A percentile compares a stretch with the other conserved stretches of the same genome.
Conservation (phyloP, 176 grass and related monocot genomes). For the Tillandsia fasciculata region DNA sequence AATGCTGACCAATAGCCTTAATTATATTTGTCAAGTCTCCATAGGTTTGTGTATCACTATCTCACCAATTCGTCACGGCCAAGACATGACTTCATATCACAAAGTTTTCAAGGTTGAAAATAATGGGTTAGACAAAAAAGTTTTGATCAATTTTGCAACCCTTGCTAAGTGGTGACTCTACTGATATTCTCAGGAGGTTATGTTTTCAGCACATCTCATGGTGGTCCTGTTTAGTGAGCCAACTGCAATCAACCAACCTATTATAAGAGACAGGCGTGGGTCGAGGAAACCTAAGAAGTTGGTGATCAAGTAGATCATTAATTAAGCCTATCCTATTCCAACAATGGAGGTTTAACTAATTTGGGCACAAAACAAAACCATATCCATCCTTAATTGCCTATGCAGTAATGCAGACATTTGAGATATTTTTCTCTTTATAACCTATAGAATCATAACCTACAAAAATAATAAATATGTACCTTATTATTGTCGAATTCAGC, state of each 20-base stretch:
- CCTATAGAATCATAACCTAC: not conserved
- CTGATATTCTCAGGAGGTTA: not conserved
- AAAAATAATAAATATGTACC: slow-evolving; percentile 34
- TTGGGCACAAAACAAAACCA: not conserved
- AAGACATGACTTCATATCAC: too few species aligned
- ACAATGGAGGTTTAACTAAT: not conserved
- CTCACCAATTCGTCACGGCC: too few species aligned
- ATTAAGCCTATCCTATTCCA: not conserved
- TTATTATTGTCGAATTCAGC: slow-evolving; percentile 99
- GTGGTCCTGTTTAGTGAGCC: not conserved
- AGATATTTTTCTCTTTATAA: not conserved
- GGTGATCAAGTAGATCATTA: not conserved
- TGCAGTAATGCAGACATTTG: not conserved
- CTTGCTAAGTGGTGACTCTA: not conserved
- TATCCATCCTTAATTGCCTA: not conserved
- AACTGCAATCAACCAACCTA: not conserved
- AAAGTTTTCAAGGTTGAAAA: not conserved
- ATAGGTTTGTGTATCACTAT: too few species aligned
- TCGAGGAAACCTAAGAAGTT: not conserved
- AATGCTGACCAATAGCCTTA: too few species aligned
- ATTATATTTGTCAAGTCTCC: too few species aligned
- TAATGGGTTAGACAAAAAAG: not conserved
- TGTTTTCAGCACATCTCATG: slow-evolving; percentile 1
- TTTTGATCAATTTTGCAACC: not conserved
- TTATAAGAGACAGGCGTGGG: not conserved